Conservation (phyloP, 116 monocot genomes). For the Posidonia oceanica region DNA sequence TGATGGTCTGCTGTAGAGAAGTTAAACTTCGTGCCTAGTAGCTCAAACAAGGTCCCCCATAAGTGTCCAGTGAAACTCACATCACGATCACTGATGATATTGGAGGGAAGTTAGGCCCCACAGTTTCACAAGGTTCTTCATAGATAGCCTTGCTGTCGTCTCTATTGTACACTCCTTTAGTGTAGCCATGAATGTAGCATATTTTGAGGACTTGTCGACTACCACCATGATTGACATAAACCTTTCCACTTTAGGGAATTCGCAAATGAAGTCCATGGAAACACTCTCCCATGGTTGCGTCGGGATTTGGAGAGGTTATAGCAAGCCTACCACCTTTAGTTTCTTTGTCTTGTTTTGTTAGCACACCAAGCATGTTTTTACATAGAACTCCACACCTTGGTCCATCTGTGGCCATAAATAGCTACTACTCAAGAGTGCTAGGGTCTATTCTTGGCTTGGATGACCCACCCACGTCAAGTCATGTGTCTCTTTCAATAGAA, state of each 20-base stretch:
- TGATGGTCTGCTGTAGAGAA: slow-evolving; percentile 14
- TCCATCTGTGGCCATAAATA: too few species aligned
- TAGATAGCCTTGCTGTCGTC: not conserved
- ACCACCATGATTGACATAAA: too few species aligned
- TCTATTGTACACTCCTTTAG: not conserved
- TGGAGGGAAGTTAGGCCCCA: not conserved
- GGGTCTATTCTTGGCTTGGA: too few species aligned
- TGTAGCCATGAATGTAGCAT: slow-evolving; percentile 1
- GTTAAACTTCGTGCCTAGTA: not conserved
- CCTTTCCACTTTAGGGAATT: not conserved
- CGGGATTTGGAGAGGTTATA: not conserved
- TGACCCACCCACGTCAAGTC: not conserved
- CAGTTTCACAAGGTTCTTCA: slow-evolving; percentile 1
- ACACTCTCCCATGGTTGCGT: too few species aligned
- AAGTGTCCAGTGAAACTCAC: not conserved
- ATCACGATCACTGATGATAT: slow-evolving; percentile 9
- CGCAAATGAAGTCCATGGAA: not conserved
- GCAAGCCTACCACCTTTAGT: not conserved
- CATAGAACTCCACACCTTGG: too few species aligned
- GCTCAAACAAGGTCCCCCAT: slow-evolving; percentile 1
- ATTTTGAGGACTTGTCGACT: not conserved
- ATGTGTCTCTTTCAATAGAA: not conserved
- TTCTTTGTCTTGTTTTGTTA: not conserved
- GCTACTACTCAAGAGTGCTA: too few species aligned
- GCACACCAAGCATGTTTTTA: not conserved